These are phyloP conservation scores for Podosphaera leucotricha DNA, from an alignment of 2,329 filamentous ascomycete species.

Conservation along the genomic window DNA sequence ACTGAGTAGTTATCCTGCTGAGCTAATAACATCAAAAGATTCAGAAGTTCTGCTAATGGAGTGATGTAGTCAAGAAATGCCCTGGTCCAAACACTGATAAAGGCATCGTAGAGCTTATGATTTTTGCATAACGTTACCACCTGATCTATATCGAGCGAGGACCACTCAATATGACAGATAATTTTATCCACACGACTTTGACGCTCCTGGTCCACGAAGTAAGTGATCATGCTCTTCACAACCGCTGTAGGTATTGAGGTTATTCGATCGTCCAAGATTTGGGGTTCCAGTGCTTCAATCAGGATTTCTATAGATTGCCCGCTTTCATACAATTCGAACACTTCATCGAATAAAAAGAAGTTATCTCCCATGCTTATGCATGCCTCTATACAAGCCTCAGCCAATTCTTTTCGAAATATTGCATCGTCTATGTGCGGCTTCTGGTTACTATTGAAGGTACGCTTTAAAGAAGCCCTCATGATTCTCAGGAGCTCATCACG, in stretches of 20 bases:
- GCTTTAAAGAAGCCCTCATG: constrained; percentile 75
- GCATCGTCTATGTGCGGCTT: constrained; percentile 19
- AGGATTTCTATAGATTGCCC: constrained; percentile 51
- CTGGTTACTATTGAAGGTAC: constrained; percentile 44
- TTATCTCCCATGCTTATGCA: constrained; percentile 55
- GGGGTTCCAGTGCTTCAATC: constrained; percentile 68
- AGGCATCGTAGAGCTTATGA: constrained; percentile 76
- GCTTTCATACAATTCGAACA: constrained; percentile 79
- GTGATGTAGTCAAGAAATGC: constrained; percentile 76
- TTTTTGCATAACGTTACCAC: constrained; percentile 78
- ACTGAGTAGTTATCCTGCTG: constrained; percentile 28
- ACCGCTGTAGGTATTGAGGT: constrained; percentile 55
- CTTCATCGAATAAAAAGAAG: constrained; percentile 74
- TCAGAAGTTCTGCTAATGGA: constrained; percentile 61
- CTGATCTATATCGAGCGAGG: constrained; percentile 83
- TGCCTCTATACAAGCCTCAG: constrained; percentile 61
- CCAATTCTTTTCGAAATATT: constrained; percentile 48
- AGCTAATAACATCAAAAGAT: constrained; percentile 38
- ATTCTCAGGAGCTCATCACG: constrained; percentile 79
- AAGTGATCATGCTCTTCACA: constrained; percentile 62
- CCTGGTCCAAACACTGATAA: constrained; percentile 93
- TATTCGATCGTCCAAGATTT: constrained; percentile 59
- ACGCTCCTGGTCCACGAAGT: constrained; percentile 55
- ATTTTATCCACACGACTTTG: constrained; percentile 73
- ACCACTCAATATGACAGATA: constrained; percentile 76